Evolutionary conservation across 805 yeast species (phyloP).

Genomic region (Teunomyces lycoperdinae): DNA sequence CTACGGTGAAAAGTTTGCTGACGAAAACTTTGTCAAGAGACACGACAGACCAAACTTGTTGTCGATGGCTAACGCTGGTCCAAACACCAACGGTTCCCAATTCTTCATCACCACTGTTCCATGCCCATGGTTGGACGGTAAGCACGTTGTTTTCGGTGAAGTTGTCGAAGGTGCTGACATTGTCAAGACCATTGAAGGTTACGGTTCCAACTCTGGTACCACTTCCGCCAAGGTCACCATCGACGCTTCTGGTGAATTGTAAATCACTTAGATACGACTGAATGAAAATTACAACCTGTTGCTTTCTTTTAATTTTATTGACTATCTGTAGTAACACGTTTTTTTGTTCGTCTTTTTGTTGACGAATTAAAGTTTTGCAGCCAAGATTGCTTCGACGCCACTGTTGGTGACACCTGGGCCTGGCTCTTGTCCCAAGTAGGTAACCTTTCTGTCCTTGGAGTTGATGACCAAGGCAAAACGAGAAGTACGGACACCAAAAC

Average conservation of each 20-base stretch:
- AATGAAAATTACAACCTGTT: background rate
- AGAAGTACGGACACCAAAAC: conserved; percentile 38
- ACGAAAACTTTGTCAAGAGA: conserved; percentile 69
- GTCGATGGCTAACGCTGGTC: conserved; percentile 98
- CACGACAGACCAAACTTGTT: conserved; percentile 78
- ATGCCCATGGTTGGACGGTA: conserved; percentile 87
- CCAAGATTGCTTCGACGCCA: conserved; percentile 36
- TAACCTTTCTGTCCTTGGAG: conserved; percentile 22
- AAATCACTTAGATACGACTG: conserved; percentile 16
- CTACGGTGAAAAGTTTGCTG: conserved; percentile 71
- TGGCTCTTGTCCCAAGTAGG: conserved; percentile 34
- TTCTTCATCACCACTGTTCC: conserved; percentile 92
- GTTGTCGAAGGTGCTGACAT: conserved; percentile 80
- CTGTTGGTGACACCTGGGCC: conserved; percentile 31
- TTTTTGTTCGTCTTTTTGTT: no score
- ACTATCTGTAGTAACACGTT: background rate
- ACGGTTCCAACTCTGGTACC: conserved; percentile 66
- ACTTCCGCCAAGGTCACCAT: conserved; percentile 63
- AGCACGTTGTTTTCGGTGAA: conserved; percentile 95
- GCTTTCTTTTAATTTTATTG: background rate
- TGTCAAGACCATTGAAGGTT: conserved; percentile 77
- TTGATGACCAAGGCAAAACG: conserved; percentile 39
- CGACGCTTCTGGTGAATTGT: conserved; percentile 61
- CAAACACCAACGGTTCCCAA: conserved; percentile 97
- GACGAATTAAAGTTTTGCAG: conserved; percentile 22